phyloP scores from a whole-genome alignment of 768 basidiomycete species.

The Lanmaoa rubissima region DNA sequence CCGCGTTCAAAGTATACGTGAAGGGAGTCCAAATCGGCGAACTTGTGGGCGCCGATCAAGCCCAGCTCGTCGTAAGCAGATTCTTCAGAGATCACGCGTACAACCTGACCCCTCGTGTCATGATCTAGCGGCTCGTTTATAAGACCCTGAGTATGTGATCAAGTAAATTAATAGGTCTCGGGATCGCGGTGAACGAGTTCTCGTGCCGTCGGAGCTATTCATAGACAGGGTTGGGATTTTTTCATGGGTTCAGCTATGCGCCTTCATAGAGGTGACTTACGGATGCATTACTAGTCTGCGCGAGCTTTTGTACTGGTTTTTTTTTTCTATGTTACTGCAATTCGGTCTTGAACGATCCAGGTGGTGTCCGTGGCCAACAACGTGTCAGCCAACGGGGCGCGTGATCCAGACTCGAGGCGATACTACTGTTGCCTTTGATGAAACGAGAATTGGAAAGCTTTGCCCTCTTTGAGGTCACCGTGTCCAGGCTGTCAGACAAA shows the following conservation, averaged over 20 bases:
- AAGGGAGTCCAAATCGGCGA: constrained; percentile 32
- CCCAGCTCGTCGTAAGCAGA: constrained; percentile 24
- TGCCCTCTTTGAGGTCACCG: constrained; percentile 3
- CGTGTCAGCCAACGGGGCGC: constrained; percentile 13
- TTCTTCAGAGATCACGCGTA: constrained; percentile 2
- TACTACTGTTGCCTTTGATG: constrained; percentile 10
- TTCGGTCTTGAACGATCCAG: neutral
- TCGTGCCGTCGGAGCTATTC: constrained; percentile 16
- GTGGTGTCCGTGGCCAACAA: constrained; percentile 8
- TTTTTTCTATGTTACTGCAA: constrained; percentile 2
- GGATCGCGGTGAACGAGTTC: constrained; percentile 7
- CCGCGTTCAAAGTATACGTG: constrained; percentile 31
- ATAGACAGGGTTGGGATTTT: constrained; percentile 17
- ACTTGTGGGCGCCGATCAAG: constrained; percentile 27
- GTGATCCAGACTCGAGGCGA: constrained; percentile 21
- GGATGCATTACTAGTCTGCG: constrained; percentile 3
- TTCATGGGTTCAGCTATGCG: constrained; percentile 7
- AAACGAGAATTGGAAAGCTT: constrained; percentile 11
- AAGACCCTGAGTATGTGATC: constrained; percentile 30
- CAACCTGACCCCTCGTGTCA: constrained; percentile 19
- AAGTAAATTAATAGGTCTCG: neutral
- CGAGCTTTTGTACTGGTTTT: constrained; percentile 1
- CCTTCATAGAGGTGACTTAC: constrained; percentile 21
- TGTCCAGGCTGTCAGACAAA: constrained; percentile 9
- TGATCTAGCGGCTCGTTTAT: constrained; percentile 27